These are phyloP conservation scores for Alternaria brassicae DNA, from an alignment of 2,329 filamentous ascomycete genomes.

Conservation along the genomic window DNA sequence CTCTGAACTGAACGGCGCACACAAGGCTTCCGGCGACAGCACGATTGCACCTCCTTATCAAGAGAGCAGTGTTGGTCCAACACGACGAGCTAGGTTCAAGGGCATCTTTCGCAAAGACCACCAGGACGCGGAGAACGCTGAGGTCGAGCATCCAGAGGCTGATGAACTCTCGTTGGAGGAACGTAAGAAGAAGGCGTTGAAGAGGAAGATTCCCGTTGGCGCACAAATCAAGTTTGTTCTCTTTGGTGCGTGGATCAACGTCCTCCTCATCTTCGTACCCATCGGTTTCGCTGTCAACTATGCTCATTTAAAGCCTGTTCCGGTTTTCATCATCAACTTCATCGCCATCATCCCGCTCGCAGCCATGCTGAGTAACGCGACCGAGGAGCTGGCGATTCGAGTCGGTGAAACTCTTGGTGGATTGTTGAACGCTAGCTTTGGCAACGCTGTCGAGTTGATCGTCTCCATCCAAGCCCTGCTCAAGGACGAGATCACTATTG, in stretches of 20 bases:
- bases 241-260: conserved; percentile 85
- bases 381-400: conserved; percentile 84
- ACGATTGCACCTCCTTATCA: conserved; percentile 26
- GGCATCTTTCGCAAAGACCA: conserved; percentile 39
- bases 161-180: conserved; percentile 41
- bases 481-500: conserved; percentile 78
- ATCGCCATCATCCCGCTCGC: conserved; percentile 91
- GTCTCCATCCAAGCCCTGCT: conserved; percentile 84
- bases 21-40: conserved; percentile 33
- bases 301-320: conserved; percentile 49
- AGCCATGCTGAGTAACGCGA: conserved; percentile 84
- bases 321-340: conserved; percentile 87
- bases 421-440: conserved; percentile 88
- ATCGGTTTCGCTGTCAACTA: conserved; percentile 77
- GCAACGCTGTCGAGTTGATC: conserved; percentile 89
- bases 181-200: conserved; percentile 40
- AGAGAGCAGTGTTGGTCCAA: conserved; percentile 22
- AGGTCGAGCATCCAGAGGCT: conserved; percentile 26
- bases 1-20: conserved; percentile 17
- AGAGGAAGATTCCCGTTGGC: conserved; percentile 46
- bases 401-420: conserved; percentile 85
- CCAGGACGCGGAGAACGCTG: conserved; percentile 24
- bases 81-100: conserved; percentile 43
- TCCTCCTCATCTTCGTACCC: conserved; percentile 79
- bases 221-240: conserved; percentile 74